A percentile compares a stretch with the other conserved stretches of the same genome.
Evolutionary conservation across 2,329 filamentous ascomycete species (phyloP).

Genomic region (Bipolaris gigantea): DNA sequence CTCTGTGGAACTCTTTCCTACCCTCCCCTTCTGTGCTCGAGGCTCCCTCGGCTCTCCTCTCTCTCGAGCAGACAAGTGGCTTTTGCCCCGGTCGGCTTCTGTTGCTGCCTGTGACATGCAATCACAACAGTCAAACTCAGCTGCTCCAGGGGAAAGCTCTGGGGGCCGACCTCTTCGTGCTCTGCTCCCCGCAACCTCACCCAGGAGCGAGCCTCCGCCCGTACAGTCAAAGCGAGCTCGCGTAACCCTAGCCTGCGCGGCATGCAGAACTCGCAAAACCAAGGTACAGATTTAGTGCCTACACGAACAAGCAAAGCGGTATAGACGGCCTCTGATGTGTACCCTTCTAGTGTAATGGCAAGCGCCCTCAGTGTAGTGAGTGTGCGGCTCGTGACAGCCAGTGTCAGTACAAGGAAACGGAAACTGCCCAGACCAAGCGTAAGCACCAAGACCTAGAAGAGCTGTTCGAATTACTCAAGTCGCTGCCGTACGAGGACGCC

Average conservation of each 20-base stretch:
- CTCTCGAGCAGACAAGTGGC: background rate
- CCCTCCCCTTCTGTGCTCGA: background rate
- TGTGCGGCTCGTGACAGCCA: conserved; percentile 14
- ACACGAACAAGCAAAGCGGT: background rate
- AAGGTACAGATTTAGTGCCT: conserved; percentile 14
- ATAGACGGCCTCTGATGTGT: conserved; percentile 1
- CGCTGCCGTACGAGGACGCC: conserved; percentile 15
- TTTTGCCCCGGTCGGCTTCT: background rate
- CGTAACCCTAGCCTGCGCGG: conserved; percentile 20
- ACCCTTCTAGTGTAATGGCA: conserved; percentile 19
- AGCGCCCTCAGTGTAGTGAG: conserved; percentile 20
- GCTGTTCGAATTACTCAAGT: conserved; percentile 18
- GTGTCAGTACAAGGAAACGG: conserved; percentile 22
- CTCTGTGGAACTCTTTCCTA: background rate
- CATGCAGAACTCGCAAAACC: conserved; percentile 23
- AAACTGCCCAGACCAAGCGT: conserved; percentile 17
- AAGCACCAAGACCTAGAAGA: conserved; percentile 18
- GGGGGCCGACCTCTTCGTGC: conserved; percentile 12
- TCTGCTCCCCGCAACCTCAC: conserved; percentile 17
- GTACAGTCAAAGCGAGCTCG: conserved; percentile 17
- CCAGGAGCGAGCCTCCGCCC: conserved; percentile 6
- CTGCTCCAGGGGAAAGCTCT: conserved; percentile 5
- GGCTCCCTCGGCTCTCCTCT: background rate
- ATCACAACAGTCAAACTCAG: background rate
- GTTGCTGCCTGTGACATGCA: conserved; percentile 1